Evolutionary conservation across 768 basidiomycete genomes (phyloP).

Genomic region (Leucosporidium yakuticum): DNA sequence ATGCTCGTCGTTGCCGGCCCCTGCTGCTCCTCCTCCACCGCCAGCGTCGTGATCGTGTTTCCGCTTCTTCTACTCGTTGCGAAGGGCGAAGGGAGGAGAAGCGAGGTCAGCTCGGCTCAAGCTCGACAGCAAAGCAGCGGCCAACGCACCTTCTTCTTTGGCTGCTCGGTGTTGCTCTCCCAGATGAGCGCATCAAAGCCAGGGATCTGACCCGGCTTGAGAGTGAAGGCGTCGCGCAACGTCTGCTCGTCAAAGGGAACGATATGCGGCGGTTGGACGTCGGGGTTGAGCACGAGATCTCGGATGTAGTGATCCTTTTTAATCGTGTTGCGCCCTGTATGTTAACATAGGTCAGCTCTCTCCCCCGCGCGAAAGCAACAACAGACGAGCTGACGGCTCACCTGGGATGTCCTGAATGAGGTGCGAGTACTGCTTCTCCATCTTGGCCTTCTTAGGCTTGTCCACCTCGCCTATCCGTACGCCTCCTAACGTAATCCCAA

Average conservation of each 20-base stretch:
- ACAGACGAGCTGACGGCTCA: slow-evolving; percentile 9
- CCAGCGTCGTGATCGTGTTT: slow-evolving; percentile 9
- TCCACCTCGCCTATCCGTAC: neutral
- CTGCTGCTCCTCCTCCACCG: neutral
- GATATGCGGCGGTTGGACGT: slow-evolving; percentile 27
- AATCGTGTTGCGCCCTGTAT: slow-evolving; percentile 24
- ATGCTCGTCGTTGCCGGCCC: neutral
- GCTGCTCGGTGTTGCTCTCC: slow-evolving; percentile 13
- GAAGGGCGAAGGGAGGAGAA: too few species aligned
- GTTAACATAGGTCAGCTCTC: neutral
- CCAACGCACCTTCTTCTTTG: slow-evolving; percentile 10
- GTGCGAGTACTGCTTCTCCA: slow-evolving; percentile 36
- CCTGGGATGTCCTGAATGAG: slow-evolving; percentile 37
- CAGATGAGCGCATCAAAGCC: slow-evolving; percentile 33
- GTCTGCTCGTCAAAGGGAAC: slow-evolving; percentile 22
- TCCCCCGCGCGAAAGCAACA: neutral
- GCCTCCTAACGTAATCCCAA: slow-evolving; percentile 23
- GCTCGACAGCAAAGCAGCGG: neutral
- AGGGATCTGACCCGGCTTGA: slow-evolving; percentile 29
- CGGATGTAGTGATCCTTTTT: slow-evolving; percentile 26
- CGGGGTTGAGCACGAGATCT: slow-evolving; percentile 35
- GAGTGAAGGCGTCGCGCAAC: slow-evolving; percentile 33
- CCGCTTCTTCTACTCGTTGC: slow-evolving; percentile 28
- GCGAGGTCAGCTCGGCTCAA: neutral
- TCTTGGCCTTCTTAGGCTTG: slow-evolving; percentile 26